A percentile compares a stretch with the other conserved stretches of the same genome.
These are phyloP conservation scores for Aspergillus bombycis DNA, from an alignment of 2,329 filamentous ascomycete species.

Conservation along the genomic window DNA sequence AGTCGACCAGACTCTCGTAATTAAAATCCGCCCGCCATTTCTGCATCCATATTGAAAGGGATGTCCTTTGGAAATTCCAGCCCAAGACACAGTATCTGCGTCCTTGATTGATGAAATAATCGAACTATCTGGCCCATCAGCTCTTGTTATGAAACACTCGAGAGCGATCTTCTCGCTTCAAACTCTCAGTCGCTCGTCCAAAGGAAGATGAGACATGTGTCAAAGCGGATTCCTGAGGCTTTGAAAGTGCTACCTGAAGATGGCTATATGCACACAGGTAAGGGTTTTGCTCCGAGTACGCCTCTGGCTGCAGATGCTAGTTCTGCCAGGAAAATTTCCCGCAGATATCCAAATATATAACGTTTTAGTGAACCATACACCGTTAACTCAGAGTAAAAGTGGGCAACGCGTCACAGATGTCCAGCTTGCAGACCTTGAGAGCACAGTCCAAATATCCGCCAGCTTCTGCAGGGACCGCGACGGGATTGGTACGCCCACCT, in stretches of 20 bases:
- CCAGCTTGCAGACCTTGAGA: constrained; percentile 24
- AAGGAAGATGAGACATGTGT: constrained; percentile 22
- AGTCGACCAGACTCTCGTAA: too few relatives aligned
- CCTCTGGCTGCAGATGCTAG: too few relatives aligned
- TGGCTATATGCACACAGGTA: constrained; percentile 4
- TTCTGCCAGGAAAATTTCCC: too few relatives aligned
- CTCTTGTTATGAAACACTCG: constrained; percentile 25
- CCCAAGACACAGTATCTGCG: too few relatives aligned
- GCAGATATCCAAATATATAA: too few relatives aligned
- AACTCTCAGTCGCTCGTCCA: constrained; percentile 15
- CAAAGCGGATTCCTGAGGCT: constrained; percentile 19
- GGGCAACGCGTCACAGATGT: constrained; percentile 9
- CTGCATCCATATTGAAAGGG: too few relatives aligned
- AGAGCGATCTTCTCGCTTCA: constrained; percentile 17
- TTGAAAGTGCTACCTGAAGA: constrained; percentile 21
- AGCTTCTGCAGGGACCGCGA: constrained; percentile 13
- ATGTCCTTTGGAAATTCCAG: too few relatives aligned
- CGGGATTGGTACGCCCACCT: constrained; percentile 23
- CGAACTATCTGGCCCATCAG: constrained; percentile 1
- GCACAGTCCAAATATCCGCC: constrained; percentile 17
- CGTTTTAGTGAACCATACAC: too few relatives aligned
- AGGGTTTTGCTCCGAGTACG: too few relatives aligned
- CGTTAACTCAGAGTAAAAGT: too few relatives aligned
- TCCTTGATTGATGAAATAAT: too few relatives aligned
- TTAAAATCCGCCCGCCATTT: too few relatives aligned